These are phyloP conservation scores for Physaria fendleri DNA, from an alignment of 345 rosid species.

Conservation along the genomic window DNA sequence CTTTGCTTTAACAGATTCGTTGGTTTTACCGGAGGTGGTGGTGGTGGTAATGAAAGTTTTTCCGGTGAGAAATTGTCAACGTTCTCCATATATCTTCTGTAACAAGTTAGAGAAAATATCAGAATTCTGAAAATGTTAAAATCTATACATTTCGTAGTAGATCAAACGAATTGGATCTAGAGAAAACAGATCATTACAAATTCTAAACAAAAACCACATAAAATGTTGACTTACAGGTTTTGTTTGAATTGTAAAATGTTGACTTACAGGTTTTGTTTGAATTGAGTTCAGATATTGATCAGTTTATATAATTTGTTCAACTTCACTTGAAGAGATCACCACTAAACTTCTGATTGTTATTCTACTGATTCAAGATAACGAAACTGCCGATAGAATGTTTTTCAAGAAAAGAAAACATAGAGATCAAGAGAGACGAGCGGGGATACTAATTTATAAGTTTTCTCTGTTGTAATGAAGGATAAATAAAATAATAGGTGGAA, in stretches of 20 bases:
- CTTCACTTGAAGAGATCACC: conserved; percentile 7
- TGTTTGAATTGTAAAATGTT: too few relatives aligned
- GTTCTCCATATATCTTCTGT: conserved; percentile 21
- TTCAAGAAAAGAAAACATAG: background rate
- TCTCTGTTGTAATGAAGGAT: too few relatives aligned
- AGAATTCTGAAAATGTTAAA: background rate
- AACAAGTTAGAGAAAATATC: background rate
- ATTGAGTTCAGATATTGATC: background rate
- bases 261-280: too few relatives aligned
- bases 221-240: background rate
- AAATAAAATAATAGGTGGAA: conserved; percentile 9
- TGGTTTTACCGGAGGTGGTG: conserved; percentile 7
- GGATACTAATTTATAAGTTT: conserved; percentile 5
- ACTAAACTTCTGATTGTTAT: background rate
- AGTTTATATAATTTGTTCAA: conserved; percentile 3
- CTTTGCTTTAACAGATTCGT: background rate
- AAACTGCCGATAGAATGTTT: background rate
- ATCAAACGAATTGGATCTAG: background rate
- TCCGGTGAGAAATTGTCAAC: conserved; percentile 6
- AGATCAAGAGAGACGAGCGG: background rate
- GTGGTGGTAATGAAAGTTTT: background rate
- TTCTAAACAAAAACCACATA: too few relatives aligned
- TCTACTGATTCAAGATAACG: background rate
- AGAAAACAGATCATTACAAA: too few relatives aligned
- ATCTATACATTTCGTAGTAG: background rate